These are phyloP conservation scores for Yarrowia sp. DNA, from an alignment of 805 yeast species.

Conservation along the genomic window DNA sequence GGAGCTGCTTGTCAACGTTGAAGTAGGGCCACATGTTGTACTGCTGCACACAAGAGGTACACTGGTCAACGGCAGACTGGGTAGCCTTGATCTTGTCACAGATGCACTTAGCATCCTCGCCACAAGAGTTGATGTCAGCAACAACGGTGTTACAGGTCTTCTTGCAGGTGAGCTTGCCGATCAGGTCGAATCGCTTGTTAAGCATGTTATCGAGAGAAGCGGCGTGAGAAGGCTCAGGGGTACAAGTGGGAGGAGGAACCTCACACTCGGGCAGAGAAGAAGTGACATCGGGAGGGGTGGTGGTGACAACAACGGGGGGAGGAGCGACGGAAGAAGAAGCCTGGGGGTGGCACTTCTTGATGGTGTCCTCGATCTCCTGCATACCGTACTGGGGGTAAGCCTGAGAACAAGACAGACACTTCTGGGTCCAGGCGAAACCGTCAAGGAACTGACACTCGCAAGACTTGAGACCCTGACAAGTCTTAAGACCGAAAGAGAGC, in stretches of 20 bases:
- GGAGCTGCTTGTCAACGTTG: constrained; percentile 21
- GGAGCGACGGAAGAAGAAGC: constrained; percentile 9
- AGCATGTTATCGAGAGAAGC: constrained; percentile 16
- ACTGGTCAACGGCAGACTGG: constrained; percentile 18
- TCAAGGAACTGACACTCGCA: constrained; percentile 19
- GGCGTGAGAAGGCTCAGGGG: constrained; percentile 19
- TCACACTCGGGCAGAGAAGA: constrained; percentile 8
- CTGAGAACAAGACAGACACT: constrained; percentile 18
- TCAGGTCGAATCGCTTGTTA: constrained; percentile 22
- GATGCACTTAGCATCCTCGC: constrained; percentile 13
- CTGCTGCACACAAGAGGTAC: constrained; percentile 20
- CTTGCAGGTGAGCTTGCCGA: constrained; percentile 22
- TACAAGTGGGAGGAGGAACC: constrained; percentile 24
- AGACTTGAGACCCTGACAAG: constrained; percentile 16
- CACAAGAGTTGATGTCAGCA: background rate
- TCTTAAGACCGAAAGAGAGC: constrained; percentile 7
- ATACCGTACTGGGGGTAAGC: constrained; percentile 19
- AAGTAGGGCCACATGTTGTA: constrained; percentile 22
- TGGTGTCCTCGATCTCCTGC: constrained; percentile 18
- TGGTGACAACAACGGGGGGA: constrained; percentile 14
- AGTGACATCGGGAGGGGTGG: constrained; percentile 8
- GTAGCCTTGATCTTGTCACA: background rate
- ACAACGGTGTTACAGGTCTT: constrained; percentile 21
- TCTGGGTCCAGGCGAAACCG: constrained; percentile 23
- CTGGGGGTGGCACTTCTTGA: constrained; percentile 24